phyloP scores from a whole-genome alignment of 1,284 basidiomycete species.

The Naganishia sp. region DNA sequence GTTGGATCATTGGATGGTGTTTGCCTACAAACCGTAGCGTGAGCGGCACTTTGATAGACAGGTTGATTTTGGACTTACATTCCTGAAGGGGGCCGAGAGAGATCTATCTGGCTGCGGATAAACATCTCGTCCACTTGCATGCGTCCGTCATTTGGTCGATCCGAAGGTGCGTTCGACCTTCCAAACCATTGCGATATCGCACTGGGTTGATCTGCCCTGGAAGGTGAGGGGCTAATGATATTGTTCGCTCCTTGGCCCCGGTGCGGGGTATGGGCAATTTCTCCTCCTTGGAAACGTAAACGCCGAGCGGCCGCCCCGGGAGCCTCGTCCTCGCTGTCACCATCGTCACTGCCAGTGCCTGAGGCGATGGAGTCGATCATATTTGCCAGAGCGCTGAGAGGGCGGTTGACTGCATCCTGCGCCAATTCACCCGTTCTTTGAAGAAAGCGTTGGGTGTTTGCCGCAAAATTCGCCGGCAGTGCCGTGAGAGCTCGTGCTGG shows the following conservation, averaged over 20 bases:
- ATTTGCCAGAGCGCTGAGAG: constrained; percentile 78
- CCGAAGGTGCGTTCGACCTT: background rate
- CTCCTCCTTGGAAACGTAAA: constrained; percentile 14
- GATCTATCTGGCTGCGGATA: constrained; percentile 27
- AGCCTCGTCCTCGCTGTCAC: constrained; percentile 34
- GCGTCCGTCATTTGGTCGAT: constrained; percentile 38
- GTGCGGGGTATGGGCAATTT: constrained; percentile 9
- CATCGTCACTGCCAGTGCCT: constrained; percentile 39
- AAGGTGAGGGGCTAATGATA: constrained; percentile 7
- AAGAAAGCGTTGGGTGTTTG: constrained; percentile 77
- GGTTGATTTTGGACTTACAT: constrained; percentile 5
- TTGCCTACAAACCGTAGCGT: constrained; percentile 38
- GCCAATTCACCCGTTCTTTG: constrained; percentile 76
- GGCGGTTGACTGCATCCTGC: constrained; percentile 72
- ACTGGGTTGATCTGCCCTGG: constrained; percentile 12
- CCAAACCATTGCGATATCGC: constrained; percentile 19
- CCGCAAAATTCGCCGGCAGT: constrained; percentile 63
- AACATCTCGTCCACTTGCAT: constrained; percentile 36
- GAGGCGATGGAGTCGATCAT: constrained; percentile 69
- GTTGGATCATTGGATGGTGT: constrained; percentile 55
- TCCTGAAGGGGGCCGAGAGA: constrained; percentile 28
- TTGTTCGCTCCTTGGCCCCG: background rate
- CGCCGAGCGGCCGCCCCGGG: constrained; percentile 13
- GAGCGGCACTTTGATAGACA: background rate
- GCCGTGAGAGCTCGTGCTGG: constrained; percentile 74